These are phyloP conservation scores for Fraxinus baroniana DNA, from an alignment of 305 asterid species.

Conservation along the genomic window DNA sequence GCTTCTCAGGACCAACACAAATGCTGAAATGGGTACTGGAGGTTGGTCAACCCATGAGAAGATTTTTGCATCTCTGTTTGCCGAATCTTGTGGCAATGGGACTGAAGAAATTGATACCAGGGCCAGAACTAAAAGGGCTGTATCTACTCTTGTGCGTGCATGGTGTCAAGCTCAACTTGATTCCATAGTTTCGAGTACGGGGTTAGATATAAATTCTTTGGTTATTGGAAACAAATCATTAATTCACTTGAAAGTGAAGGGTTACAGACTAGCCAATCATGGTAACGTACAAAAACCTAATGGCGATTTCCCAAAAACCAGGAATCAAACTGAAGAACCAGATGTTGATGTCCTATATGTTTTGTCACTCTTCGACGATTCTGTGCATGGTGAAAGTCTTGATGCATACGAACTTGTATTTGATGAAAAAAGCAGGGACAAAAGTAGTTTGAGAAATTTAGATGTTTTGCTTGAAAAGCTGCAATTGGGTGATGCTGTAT, in stretches of 20 bases:
- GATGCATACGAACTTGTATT: slow-evolving; percentile 62
- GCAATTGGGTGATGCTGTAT: slow-evolving; percentile 60
- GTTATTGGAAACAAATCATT: slow-evolving; percentile 67
- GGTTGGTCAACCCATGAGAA: slow-evolving; percentile 79
- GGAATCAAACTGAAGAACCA: slow-evolving; percentile 50
- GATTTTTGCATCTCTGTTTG: slow-evolving; percentile 50
- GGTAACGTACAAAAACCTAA: slow-evolving; percentile 47
- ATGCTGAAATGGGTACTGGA: slow-evolving; percentile 49
- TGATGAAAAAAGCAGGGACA: slow-evolving; percentile 43
- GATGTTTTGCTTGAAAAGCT: slow-evolving; percentile 62
- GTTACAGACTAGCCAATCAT: slow-evolving; percentile 36
- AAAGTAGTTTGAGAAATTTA: slow-evolving; percentile 35
- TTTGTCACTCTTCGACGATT: slow-evolving; percentile 61
- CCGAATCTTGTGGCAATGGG: slow-evolving; percentile 42
- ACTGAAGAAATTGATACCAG: slow-evolving; percentile 33
- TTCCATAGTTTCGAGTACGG: slow-evolving; percentile 45
- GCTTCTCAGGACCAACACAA: slow-evolving; percentile 37
- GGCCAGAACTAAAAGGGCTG: slow-evolving; percentile 43
- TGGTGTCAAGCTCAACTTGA: slow-evolving; percentile 80
- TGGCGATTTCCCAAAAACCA: slow-evolving; percentile 27
- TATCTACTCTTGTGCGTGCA: slow-evolving; percentile 53
- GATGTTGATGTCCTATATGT: slow-evolving; percentile 62
- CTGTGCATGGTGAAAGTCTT: slow-evolving; percentile 36
- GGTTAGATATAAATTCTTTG: slow-evolving; percentile 52
- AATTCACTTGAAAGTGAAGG: slow-evolving; percentile 65